Percentiles rank a stretch among this genome's conserved stretches.
phyloP scores from a whole-genome alignment of 116 monocot species.

The Zostera marina region DNA sequence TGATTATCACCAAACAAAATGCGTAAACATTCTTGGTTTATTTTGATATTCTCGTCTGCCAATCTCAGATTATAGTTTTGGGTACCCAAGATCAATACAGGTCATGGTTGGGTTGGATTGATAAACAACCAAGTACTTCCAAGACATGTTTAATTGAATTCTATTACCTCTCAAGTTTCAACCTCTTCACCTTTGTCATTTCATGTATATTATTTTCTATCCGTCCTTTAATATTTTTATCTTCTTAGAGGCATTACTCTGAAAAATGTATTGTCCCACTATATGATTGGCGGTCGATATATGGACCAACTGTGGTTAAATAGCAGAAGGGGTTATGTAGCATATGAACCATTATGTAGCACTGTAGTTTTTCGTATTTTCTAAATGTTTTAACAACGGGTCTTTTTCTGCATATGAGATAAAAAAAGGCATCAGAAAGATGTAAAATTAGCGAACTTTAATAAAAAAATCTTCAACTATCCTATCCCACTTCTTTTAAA shows the following conservation, averaged over 20 bases:
- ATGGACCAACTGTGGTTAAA: neutral
- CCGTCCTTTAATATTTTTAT: neutral
- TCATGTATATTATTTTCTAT: neutral
- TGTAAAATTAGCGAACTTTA: neutral
- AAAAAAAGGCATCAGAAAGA: neutral
- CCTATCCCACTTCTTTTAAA: neutral
- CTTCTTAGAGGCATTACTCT: neutral
- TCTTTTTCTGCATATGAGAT: constrained; percentile 1
- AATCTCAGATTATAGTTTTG: too few relatives aligned
- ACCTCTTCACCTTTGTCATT: neutral
- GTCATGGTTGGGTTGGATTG: neutral
- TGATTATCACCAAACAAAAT: too few relatives aligned
- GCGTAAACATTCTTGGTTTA: too few relatives aligned
- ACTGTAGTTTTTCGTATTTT: neutral
- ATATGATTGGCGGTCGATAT: constrained; percentile 1
- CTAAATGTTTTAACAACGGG: constrained; percentile 5
- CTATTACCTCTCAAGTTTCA: neutral
- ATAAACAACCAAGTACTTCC: neutral
- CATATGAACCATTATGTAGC: neutral
- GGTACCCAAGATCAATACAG: too few relatives aligned
- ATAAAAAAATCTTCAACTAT: neutral
- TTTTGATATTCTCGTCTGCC: too few relatives aligned
- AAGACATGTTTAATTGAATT: neutral
- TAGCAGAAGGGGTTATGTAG: neutral
- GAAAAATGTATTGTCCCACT: neutral